Conservation (phyloP, 140 eudicot species). For the Stevia rebaudiana region DNA sequence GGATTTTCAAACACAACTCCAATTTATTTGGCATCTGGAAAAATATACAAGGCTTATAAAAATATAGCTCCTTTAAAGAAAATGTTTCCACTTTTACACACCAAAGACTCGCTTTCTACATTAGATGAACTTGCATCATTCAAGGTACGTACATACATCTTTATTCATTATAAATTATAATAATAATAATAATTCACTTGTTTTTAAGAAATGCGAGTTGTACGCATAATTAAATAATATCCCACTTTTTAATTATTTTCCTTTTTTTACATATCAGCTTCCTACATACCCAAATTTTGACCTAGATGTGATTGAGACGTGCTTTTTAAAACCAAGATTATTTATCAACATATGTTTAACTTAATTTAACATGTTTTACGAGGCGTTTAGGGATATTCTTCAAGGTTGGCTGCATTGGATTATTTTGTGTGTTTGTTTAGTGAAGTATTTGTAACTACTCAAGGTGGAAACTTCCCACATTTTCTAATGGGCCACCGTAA, state of each 20-base stretch:
- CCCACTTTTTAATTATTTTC: not conserved
- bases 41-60: constrained; percentile 64
- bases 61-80: constrained; percentile 58
- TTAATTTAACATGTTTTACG: not conserved
- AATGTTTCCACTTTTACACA: constrained; percentile 76
- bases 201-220: no score
- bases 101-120: constrained; percentile 72
- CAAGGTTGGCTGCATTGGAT: constrained; percentile 96
- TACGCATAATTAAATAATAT: not conserved
- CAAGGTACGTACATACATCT: constrained; percentile 55
- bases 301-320: not conserved
- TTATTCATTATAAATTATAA: not conserved
- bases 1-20: constrained; percentile 78
- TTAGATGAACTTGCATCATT: constrained; percentile 68
- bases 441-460: constrained; percentile 89
- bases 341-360: not conserved
- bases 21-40: constrained; percentile 85
- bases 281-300: not conserved
- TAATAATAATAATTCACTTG: no score
- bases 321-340: not conserved
- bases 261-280: no score
- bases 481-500: constrained; percentile 85
- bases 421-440: constrained; percentile 73
- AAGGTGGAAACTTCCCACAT: constrained; percentile 98
- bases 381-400: constrained; percentile 58